Percentiles rank a stretch among this genome's conserved stretches.
These are phyloP conservation scores for Coniochaeta prunicola DNA, from an alignment of 2,329 filamentous ascomycete genomes.

Conservation along the genomic window DNA sequence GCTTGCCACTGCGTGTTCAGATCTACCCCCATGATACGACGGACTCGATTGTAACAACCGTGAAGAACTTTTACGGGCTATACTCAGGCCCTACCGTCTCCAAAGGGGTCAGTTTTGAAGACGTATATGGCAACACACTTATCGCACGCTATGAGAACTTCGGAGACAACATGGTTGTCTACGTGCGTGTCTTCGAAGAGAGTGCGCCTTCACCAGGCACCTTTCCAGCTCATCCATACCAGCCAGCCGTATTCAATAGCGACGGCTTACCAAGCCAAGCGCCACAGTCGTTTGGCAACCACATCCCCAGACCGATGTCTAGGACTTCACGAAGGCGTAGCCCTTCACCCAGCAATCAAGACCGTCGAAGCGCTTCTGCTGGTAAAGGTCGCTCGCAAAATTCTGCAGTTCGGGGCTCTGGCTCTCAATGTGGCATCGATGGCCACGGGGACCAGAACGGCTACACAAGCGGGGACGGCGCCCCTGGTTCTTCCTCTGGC, in stretches of 20 bases:
- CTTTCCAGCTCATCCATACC: slow-evolving; percentile 45
- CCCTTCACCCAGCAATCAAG: slow-evolving; percentile 63
- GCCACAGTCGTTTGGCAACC: slow-evolving; percentile 21
- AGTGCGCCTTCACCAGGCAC: slow-evolving; percentile 33
- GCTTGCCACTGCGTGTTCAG: slow-evolving; percentile 77
- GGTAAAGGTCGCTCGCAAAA: slow-evolving; percentile 63
- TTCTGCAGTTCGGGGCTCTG: slow-evolving; percentile 56
- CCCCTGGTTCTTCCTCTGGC: slow-evolving; percentile 67
- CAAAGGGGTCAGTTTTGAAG: slow-evolving; percentile 90
- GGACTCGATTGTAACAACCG: slow-evolving; percentile 94
- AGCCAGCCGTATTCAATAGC: slow-evolving; percentile 51
- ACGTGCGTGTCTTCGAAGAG: slow-evolving; percentile 75
- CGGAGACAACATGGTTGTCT: slow-evolving; percentile 83
- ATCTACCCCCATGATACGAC: slow-evolving; percentile 95
- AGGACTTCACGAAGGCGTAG: slow-evolving; percentile 70
- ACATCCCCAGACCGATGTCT: slow-evolving; percentile 59
- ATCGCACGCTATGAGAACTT: slow-evolving; percentile 98
- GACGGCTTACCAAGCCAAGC: slow-evolving; percentile 38
- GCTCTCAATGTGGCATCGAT: slow-evolving; percentile 43
- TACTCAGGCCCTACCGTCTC: slow-evolving; percentile 66
- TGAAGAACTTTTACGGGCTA: slow-evolving; percentile 98
- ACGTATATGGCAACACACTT: slow-evolving; percentile 78
- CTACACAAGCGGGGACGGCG: slow-evolving; percentile 84
- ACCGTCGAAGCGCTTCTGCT: slow-evolving; percentile 70
- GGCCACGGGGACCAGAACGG: slow-evolving; percentile 59